A percentile compares a stretch with the other conserved stretches of the same genome.
Evolutionary conservation across 2,329 filamentous ascomycete species (phyloP).

Genomic region (Fusarium hostae): DNA sequence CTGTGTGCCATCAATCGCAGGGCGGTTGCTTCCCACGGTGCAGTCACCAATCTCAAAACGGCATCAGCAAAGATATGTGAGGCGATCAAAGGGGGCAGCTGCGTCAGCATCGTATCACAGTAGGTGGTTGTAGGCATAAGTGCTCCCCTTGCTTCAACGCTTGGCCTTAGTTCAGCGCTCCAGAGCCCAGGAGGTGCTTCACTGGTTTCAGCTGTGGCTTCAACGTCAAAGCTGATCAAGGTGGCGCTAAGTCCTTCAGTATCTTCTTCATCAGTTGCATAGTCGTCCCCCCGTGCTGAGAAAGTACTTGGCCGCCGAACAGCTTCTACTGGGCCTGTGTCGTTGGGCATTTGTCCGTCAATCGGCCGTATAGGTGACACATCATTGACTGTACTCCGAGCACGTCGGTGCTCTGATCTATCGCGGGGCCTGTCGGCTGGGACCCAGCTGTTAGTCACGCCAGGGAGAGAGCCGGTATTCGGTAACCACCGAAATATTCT

Average conservation of each 20-base stretch:
- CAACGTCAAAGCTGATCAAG: constrained; percentile 70
- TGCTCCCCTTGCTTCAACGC: constrained; percentile 48
- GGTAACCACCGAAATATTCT: constrained; percentile 55
- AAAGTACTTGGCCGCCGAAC: constrained; percentile 59
- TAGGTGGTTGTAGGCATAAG: constrained; percentile 51
- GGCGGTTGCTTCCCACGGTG: constrained; percentile 60
- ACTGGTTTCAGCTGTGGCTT: constrained; percentile 63
- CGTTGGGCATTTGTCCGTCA: constrained; percentile 46
- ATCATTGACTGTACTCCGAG: constrained; percentile 37
- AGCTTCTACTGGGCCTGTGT: constrained; percentile 46
- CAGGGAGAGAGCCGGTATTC: constrained; percentile 49
- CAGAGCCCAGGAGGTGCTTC: constrained; percentile 64
- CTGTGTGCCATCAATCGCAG: constrained; percentile 58
- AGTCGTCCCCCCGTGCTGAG: constrained; percentile 62
- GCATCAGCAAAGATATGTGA: constrained; percentile 60
- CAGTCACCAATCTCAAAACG: constrained; percentile 54
- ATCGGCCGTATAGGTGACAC: constrained; percentile 44
- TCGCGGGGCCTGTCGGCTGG: constrained; percentile 22
- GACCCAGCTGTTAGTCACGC: constrained; percentile 29
- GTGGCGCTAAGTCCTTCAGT: constrained; percentile 65
- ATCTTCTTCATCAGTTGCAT: constrained; percentile 67
- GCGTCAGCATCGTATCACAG: constrained; percentile 61
- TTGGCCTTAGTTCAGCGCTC: constrained; percentile 69
- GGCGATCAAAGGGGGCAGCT: constrained; percentile 60
- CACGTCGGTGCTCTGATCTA: constrained; percentile 37